A percentile compares a stretch with the other conserved stretches of the same genome.
These are phyloP conservation scores for Paraphaeosphaeria minitans DNA, from an alignment of 2,329 filamentous ascomycete species.

Conservation along the genomic window DNA sequence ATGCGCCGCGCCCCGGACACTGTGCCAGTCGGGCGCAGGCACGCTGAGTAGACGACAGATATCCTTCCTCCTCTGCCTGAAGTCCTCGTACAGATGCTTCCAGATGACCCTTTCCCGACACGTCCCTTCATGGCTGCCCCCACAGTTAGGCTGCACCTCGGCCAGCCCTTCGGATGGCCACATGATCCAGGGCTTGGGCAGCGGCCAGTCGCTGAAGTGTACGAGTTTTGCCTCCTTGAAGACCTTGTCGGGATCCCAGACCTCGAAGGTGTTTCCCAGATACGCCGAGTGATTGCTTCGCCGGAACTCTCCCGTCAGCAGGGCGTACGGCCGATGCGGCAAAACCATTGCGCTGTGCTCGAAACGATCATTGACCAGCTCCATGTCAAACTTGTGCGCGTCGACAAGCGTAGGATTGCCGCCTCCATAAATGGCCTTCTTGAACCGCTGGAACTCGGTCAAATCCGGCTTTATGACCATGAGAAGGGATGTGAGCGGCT, in stretches of 20 bases:
- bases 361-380: slow-evolving; percentile 68
- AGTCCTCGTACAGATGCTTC: slow-evolving; percentile 53
- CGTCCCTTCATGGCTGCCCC: slow-evolving; percentile 31
- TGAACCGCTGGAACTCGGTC: slow-evolving; percentile 54
- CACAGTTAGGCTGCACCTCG: slow-evolving; percentile 55
- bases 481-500: slow-evolving; percentile 64
- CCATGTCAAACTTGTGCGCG: slow-evolving; percentile 65
- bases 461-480: slow-evolving; percentile 66
- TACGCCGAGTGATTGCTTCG: slow-evolving; percentile 57
- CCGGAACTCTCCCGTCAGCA: slow-evolving; percentile 68
- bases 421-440: slow-evolving; percentile 33
- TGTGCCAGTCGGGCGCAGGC: slow-evolving; percentile 46
- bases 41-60: slow-evolving; percentile 48
- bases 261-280: slow-evolving; percentile 57
- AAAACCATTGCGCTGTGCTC: slow-evolving; percentile 63
- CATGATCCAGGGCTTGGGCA: slow-evolving; percentile 68
- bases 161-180: slow-evolving; percentile 48
- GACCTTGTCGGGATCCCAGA: slow-evolving; percentile 63
- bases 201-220: slow-evolving; percentile 74
- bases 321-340: slow-evolving; percentile 66
- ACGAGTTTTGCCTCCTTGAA: slow-evolving; percentile 68
- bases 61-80: slow-evolving; percentile 48
- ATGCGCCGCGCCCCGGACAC: slow-evolving; percentile 29
- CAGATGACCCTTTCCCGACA: slow-evolving; percentile 51
- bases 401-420: slow-evolving; percentile 34